Base-by-base conservation (phyloP, 2,329 filamentous ascomycete genomes). In the Coniochaeta ligniaria region DNA sequence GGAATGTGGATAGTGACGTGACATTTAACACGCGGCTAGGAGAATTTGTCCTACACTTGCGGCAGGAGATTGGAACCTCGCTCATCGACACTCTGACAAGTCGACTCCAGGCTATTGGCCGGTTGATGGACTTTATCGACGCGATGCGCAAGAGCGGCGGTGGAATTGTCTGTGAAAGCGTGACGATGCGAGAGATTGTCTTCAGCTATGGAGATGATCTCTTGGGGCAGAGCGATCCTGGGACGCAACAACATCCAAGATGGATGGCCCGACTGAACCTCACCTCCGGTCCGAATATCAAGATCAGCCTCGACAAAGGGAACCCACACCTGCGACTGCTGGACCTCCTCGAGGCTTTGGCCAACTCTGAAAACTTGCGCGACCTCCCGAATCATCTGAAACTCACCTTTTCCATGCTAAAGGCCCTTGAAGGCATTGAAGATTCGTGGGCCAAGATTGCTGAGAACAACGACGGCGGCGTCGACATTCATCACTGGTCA, bases 301-400 rank as follows among this genome's bases (percentile, higher is more conserved):
- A 77, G 28, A 28, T 57, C 17, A 57, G 17, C 31, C 76, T 94
- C 22, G 80, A 87, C 45, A 75, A 76, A 16, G 79, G 78, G 14
- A 91, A 90, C 66, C 89, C 90, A 2, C 89, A 92, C 67, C 75
- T 87, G 52, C 82, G 86, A 20, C 79, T 89, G 14, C 74, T 80
- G 22, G 83, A 87, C 64, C 75, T 83, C 52, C 76, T 92, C 62
- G 80, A 80, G 59, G 76, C 75, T 3, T 75, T 87, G 8, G 80
- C 87, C 62, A 88, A 88, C 68, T 70, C 78, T 43, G 76, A 70
- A 59, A 81, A 70, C 66, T 90, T 76, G 69, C 80, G 73, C 66
- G 80, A 67, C 66, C 82, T 78, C 72, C 85, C 77, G 66, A 74
- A 72, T 62, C 86, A 76, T 68, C 75, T 90, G 31, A 80, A 81